phyloP scores from a whole-genome alignment of 2,329 filamentous ascomycete species.

The Hypoxylon sp. region DNA sequence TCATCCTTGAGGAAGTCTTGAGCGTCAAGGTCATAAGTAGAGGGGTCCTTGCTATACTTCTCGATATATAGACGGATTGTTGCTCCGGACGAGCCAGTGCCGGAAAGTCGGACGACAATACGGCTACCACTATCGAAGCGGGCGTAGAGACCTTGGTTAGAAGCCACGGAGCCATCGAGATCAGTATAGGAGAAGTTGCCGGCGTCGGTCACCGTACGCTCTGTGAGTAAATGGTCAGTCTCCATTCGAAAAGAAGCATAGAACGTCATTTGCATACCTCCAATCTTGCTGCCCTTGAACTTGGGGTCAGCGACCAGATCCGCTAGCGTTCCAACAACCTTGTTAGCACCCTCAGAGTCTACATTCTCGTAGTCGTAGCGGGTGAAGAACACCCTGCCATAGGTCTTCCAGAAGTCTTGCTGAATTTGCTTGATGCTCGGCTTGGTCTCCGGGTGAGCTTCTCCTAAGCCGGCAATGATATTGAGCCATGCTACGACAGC shows the following conservation, averaged over 20 bases:
- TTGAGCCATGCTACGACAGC: constrained; percentile 98
- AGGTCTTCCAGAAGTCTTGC: constrained; percentile 95
- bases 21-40: constrained; percentile 83
- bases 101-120: constrained; percentile 94
- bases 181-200: constrained; percentile 99
- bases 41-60: constrained; percentile 88
- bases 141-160: constrained; percentile 96
- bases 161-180: constrained; percentile 94
- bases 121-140: constrained; percentile 95
- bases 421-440: constrained; percentile 97
- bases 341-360: constrained; percentile 90
- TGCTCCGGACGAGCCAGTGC: constrained; percentile 93
- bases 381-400: constrained; percentile 98
- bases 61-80: constrained; percentile 98
- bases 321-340: constrained; percentile 86
- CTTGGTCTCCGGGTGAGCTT: constrained; percentile 82
- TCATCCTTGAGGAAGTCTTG: constrained; percentile 95
- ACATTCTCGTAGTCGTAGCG: constrained; percentile 98
- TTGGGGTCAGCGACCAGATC: constrained; percentile 79
- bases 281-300: constrained; percentile 87
- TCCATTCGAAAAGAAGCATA: not conserved
- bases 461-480: constrained; percentile 94
- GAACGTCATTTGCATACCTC: constrained; percentile 63
- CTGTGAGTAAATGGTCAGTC: constrained; percentile 56
- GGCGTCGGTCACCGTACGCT: constrained; percentile 86